Conservation (phyloP, 2,329 filamentous ascomycete species). For the Colletotrichum horii region DNA sequence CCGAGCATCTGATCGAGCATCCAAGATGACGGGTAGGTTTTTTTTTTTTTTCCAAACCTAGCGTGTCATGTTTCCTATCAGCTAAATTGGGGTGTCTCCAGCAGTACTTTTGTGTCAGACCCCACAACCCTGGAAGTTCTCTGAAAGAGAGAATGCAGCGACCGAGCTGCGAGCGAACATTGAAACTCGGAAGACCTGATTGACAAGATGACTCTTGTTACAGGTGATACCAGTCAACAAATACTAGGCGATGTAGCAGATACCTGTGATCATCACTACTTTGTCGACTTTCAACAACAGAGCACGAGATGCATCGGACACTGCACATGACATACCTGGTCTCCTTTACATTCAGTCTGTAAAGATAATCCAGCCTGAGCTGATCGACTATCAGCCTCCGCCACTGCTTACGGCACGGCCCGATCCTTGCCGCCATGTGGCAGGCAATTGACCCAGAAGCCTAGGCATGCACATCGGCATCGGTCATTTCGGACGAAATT, state of each 20-base stretch:
- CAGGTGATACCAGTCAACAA: background rate
- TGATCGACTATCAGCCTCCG: background rate
- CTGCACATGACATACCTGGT: background rate
- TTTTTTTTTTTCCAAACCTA: background rate
- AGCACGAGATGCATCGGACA: background rate
- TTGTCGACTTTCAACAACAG: background rate
- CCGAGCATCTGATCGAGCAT: background rate
- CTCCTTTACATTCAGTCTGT: background rate
- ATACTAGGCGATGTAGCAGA: background rate
- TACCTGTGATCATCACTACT: background rate
- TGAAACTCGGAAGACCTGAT: background rate
- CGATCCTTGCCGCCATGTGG: background rate
- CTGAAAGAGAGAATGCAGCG: background rate
- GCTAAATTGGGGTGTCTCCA: background rate
- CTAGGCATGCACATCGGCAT: background rate
- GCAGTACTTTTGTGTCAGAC: background rate
- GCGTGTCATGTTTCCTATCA: background rate
- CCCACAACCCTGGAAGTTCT: background rate
- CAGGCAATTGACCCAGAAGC: background rate
- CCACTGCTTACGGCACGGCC: background rate
- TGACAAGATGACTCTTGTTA: background rate
- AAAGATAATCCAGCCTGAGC: background rate
- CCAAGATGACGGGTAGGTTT: background rate
- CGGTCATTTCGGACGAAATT: background rate
- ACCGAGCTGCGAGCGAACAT: background rate